Base-by-base conservation (phyloP, 345 rosid genomes). In the Hibiscus syriacus region DNA sequence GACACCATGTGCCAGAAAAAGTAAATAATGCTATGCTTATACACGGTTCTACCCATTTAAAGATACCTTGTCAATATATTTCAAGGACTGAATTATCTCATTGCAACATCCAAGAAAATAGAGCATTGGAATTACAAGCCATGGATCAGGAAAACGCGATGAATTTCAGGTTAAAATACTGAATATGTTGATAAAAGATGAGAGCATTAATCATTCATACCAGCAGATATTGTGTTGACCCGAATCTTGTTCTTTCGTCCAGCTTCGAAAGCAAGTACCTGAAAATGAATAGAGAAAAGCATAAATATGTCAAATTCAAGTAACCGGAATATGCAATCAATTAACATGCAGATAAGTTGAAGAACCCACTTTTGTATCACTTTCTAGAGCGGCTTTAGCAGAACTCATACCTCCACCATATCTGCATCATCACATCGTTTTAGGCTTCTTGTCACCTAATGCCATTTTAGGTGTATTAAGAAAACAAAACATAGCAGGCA, bases 371-470 rank as follows among this genome's bases (percentile, higher is more conserved):
- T 88, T 81, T 6, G 99, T 91, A 59, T 91, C 99, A 71, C 97
- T 94, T 79, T 94, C 97, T 30, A 94, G 76, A 22, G 99, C 96
- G 17, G 99, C 90, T 81, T 94, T 94, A 14, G 99, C 97, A 36
- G 99, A 91, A 77, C 95, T 94, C 99, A 94, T 91, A 50, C 99
- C 97, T 65, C 99, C 97, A 78, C 99, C 99, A 7, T 94, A 94
- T 70, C 99, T 93, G 80, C 68, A 5, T 41, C 3, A 29, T n/a
- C 30, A 60, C 5, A 52, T n/a, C 27, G 22, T 39, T 17, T 34
- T 23, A 23, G 54, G 53, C 70, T 3, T 17, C 16, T 32, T 34
- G 16, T 55, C 55, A 72, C 12, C 45, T 17, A 19, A 56, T 16
- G 54, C 30, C 3, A 13, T 13, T 23, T 54, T 22, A 25, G 19